Evolutionary conservation across 1,284 basidiomycete species (phyloP), one percentile per base, ranked within the genome.

Genomic region (Leucoagaricus sp.): DNA sequence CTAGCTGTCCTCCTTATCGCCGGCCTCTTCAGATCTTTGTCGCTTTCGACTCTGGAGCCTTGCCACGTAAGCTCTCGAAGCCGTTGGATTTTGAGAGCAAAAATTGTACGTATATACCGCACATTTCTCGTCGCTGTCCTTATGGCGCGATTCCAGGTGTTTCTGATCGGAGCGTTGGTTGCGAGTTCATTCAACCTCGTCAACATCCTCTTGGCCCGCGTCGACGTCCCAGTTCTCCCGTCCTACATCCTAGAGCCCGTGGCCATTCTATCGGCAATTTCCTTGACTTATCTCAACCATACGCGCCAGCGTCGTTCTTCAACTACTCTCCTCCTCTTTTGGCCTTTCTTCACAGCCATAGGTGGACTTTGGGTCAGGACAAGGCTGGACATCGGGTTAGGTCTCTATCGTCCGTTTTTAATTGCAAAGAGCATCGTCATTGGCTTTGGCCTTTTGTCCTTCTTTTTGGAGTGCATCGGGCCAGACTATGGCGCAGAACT

Each of bases 291-390:
- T 61, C 67, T 83, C 59, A 94, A 93, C 65, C 94, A 97, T 70
- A 84, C 83, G 38, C 85, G 88, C n/a, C 83, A 86, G 0, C 83
- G 87, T 13, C 81, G 83, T 8, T 91, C 94, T 0, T 95, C 93
- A 0, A 82, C 90, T 0, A 70, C 86, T 21, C 73, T 95, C 26
- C 81, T 98, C 21, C 72, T 96, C 50, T 95, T 93, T 72, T 96
- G 92, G 89, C 91, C 94, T 0, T 51, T 81, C 3, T 93, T 94
- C 64, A 55, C 84, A 9, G 28, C 82, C 19, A 74, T 76, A 0
- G 66, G 84, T 1, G 65, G 75, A 3, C 69, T 93, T 23, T 86
- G 88, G 80, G 74, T 86, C 0, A 81, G 91, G 3, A 92, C 93
- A 0, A 67, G 78, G 41, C 64, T 82, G 29, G 58, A 61, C 2